Evolutionary conservation across 2,329 filamentous ascomycete genomes (phyloP).

Genomic region (Fusarium sp.): DNA sequence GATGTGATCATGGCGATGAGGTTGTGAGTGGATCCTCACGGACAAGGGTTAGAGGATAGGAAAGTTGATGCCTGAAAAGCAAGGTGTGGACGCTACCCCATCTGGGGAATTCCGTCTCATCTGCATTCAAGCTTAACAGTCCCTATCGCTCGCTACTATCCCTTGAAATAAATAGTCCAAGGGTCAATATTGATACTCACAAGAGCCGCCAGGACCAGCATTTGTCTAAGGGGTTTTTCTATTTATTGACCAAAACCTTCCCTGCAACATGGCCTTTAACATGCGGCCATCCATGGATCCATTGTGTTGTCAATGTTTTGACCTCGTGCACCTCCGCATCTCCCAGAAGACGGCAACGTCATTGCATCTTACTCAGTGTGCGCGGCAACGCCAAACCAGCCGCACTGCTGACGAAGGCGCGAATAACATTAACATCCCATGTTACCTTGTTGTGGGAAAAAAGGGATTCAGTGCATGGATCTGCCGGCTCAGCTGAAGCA

Average conservation of each 20-base stretch:
- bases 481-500: slow-evolving; percentile 27
- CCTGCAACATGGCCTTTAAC: neutral
- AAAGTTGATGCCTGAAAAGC: neutral
- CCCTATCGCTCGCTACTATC: neutral
- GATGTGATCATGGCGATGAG: slow-evolving; percentile 1
- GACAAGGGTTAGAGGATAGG: neutral
- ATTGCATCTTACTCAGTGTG: slow-evolving; percentile 2
- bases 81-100: neutral
- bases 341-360: slow-evolving; percentile 27
- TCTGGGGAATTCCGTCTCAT: neutral
- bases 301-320: neutral
- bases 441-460: slow-evolving; percentile 2
- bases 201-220: neutral
- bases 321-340: neutral
- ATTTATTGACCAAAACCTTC: neutral
- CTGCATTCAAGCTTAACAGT: neutral
- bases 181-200: neutral
- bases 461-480: slow-evolving; percentile 7
- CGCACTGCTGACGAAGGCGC: slow-evolving; percentile 15
- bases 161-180: neutral
- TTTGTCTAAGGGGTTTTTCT: neutral
- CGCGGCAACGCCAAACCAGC: neutral
- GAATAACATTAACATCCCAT: neutral
- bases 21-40: slow-evolving; percentile 16
- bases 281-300: neutral